Base-by-base conservation (phyloP, 371 early-diverging fungal genomes). In the Paraphysoderma sedebokerense region DNA sequence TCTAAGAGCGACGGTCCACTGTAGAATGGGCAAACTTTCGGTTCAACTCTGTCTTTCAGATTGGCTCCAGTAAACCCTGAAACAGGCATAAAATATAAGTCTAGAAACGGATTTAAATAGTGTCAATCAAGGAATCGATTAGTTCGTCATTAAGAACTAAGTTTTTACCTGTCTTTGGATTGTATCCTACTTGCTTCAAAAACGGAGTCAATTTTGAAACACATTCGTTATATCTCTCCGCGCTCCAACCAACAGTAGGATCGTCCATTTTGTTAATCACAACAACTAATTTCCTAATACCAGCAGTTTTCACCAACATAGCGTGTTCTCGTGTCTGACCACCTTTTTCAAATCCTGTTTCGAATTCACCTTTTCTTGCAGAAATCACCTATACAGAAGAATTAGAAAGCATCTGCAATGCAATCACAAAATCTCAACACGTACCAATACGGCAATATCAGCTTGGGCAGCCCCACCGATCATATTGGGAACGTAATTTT, bases 261-360 rank as follows among this genome's bases (percentile, higher is more conserved):
- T 97, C 98, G 59, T 97, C 98, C 98, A 97, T 97, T 77, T 97
- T 97, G 79, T 97, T 97, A 65, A 97, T 73, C 27, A 79, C 98
- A 31, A 92, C 73, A 34, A 96, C 65, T 51, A 98, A 57, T 49
- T 82, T 74, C 66, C 85, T 85, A 51, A 98, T 85, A 46, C 97
- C 96, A n/a, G 81, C 77, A 17, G 91, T 92, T 75, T 92, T 95
- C 53, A 91, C 97, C 59, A 99, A 63, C 65, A 90, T 70, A 22
- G 91, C 85, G 60, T 99, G 99, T 67, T 99, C 99, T 53, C 97
- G 84, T 11, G 99, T 99, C 67, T 98, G 99, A 48, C 99, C 99
- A 45, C 96, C 98, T 58, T 87, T 82, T 61, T 98, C 98, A 60
- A 98, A 99, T 32, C 99, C 99, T 49, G 98, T 92, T 72, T 99